phyloP scores from a whole-genome alignment of 192 early-diverging fungal genomes.

The Gryganskiella cystojenkinii region DNA sequence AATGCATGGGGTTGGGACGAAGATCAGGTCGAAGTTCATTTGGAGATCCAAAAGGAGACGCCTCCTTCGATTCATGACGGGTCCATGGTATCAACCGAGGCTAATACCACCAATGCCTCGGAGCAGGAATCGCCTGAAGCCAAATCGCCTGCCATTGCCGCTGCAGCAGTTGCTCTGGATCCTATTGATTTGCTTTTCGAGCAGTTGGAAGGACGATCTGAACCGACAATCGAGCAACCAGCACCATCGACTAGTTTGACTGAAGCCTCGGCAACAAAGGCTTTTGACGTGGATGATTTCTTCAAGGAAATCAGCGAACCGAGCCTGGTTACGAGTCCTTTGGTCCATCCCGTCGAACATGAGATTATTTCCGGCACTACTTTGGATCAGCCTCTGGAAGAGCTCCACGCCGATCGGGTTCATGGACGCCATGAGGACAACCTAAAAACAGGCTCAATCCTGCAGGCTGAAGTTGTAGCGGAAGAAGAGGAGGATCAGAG shows the following conservation, averaged over 20 bases:
- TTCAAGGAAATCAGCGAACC: not conserved
- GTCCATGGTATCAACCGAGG: not conserved
- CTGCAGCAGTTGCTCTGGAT: no score
- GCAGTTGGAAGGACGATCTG: not conserved
- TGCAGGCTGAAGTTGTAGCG: no score
- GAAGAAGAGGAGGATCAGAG: no score
- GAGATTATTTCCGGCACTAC: no score
- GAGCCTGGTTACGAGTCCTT: no score
- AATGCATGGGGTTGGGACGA: slow-evolving; percentile 52
- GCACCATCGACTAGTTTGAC: no score
- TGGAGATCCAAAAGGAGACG: slow-evolving; percentile 6
- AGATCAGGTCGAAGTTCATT: slow-evolving; percentile 15
- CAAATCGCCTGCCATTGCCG: no score
- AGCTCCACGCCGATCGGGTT: not conserved
- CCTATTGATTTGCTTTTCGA: not conserved
- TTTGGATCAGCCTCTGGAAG: no score
- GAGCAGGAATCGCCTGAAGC: not conserved
- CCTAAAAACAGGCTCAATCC: not conserved
- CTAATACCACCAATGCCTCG: not conserved
- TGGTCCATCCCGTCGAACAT: no score
- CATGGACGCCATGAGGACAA: no score
- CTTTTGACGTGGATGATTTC: slow-evolving; percentile 12
- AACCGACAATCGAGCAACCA: no score
- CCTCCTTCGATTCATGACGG: not conserved
- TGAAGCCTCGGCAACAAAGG: not conserved